Base-by-base conservation (phyloP, 1,284 basidiomycete species). In the Neolentinus lepideus region DNA sequence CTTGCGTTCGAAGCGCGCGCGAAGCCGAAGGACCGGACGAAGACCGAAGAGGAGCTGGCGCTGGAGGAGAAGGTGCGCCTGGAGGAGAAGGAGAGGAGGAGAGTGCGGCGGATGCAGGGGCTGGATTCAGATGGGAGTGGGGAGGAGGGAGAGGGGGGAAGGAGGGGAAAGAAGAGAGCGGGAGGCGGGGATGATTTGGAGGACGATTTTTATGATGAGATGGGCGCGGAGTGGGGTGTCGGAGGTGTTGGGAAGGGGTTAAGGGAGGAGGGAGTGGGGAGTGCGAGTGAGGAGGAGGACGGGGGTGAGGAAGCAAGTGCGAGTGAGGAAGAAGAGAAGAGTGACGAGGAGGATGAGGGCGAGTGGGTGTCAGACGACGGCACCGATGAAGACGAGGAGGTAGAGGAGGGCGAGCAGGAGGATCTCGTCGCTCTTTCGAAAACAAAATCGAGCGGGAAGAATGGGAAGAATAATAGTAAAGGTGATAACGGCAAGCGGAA, bases 31-130 rank as follows among this genome's bases (percentile, higher is more conserved):
- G 92, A 99, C 67, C 78, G 97, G 56, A 93, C 94, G 43, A 98
- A 98, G 75, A 97, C 95, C 0, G 96, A 97, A 64, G 94, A 96
- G 62, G 97, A 99, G 68, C 65, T 93, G 12, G 95, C 94, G 1
- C 63, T 89, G 56, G 94, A 97, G 61, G 92, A 92, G 66, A 95
- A 92, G 62, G 89, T 94, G 64, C 78, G 83, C 1, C 73, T 99
- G 52, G 89, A 95, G 71, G 88, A 85, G 66, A 91, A 92, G 0
- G 97, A 99, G 72, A 79, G 81, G 59, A 83, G 79, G 62, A 79
- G 97, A 16, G 69, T 88, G 54, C 79, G 85, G 61, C 83, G 97
- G 19, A 98, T 98, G 95, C 72, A 90, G 47, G 96, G 95, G 4
- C 77, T 92, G 60, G 83, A 84, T 33, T 80, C 81, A 46, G 76